These are phyloP conservation scores for Acrodontium crateriforme DNA, from an alignment of 2,329 filamentous ascomycete species.

Conservation along the genomic window DNA sequence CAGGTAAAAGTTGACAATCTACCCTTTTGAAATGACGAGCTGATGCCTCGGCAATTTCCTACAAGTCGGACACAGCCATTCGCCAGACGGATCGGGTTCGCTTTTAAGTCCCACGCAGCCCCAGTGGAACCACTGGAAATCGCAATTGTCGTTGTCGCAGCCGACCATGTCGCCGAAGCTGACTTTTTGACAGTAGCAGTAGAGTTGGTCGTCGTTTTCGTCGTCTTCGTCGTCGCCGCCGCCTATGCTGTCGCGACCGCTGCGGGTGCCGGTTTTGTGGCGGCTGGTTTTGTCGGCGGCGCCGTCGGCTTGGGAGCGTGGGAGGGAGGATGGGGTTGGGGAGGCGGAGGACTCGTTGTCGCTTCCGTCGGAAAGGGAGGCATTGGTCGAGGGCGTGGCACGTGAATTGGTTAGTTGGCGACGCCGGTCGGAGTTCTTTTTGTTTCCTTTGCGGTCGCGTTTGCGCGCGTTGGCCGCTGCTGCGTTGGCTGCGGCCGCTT, in stretches of 20 bases:
- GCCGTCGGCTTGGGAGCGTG: slow-evolving; percentile 15
- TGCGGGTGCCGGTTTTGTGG: background rate
- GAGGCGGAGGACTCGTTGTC: slow-evolving; percentile 14
- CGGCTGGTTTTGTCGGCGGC: slow-evolving; percentile 7
- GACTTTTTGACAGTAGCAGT: slow-evolving; percentile 71
- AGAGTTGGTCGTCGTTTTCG: slow-evolving; percentile 44
- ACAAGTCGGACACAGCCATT: slow-evolving; percentile 36
- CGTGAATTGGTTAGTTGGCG: slow-evolving; percentile 22
- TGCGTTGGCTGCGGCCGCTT: slow-evolving; percentile 9
- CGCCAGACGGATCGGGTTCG: slow-evolving; percentile 36
- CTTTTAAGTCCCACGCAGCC: slow-evolving; percentile 38
- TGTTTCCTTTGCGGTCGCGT: slow-evolving; percentile 7
- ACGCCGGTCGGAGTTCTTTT: slow-evolving; percentile 20
- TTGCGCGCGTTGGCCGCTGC: slow-evolving; percentile 11
- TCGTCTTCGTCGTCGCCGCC: slow-evolving; percentile 17
- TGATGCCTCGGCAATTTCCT: slow-evolving; percentile 16
- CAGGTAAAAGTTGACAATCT: no score
- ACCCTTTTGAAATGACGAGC: slow-evolving; percentile 5
- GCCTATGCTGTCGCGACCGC: slow-evolving; percentile 1
- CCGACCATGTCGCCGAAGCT: slow-evolving; percentile 83
- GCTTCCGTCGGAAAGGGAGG: slow-evolving; percentile 15
- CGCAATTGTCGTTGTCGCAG: slow-evolving; percentile 71
- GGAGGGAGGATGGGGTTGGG: slow-evolving; percentile 20
- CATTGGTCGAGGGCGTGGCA: slow-evolving; percentile 19
- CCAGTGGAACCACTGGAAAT: slow-evolving; percentile 83